Conservation (phyloP, 768 basidiomycete species). For the Phallus indusiatus region DNA sequence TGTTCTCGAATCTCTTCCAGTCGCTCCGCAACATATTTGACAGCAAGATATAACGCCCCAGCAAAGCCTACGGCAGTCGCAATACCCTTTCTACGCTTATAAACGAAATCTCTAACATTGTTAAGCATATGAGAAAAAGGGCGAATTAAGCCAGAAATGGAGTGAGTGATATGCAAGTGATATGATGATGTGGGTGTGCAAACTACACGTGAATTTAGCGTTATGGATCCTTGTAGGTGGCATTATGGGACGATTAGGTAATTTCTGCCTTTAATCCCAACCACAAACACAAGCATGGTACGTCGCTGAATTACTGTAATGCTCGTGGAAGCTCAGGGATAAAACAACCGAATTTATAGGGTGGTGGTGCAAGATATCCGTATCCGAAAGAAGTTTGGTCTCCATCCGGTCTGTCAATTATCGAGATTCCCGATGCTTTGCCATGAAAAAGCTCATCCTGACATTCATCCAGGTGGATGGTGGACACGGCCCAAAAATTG, state of each 20-base stretch:
- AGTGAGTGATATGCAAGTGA: no score
- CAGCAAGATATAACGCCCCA: constrained; percentile 56
- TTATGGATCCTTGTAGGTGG: neutral
- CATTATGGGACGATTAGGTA: neutral
- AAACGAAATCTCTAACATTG: constrained; percentile 36
- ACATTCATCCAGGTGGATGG: constrained; percentile 72
- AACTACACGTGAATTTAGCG: neutral
- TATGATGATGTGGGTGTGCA: no score
- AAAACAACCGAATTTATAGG: constrained; percentile 32
- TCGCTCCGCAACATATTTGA: constrained; percentile 48
- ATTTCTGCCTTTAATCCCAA: neutral
- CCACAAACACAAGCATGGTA: neutral
- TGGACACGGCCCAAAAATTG: constrained; percentile 90
- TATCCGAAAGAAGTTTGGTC: constrained; percentile 95
- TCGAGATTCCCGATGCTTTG: neutral
- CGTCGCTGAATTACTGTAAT: neutral
- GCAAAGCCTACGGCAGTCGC: constrained; percentile 40
- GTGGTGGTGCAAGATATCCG: constrained; percentile 80
- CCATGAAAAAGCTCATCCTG: neutral
- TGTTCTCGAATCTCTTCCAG: constrained; percentile 58
- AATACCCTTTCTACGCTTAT: constrained; percentile 37
- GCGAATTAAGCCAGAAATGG: no score
- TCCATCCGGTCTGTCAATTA: constrained; percentile 56
- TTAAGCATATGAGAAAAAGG: constrained; percentile 28
- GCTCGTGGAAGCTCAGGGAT: neutral